phyloP scores from a whole-genome alignment of 441 rosid species.

The Viola pubescens region DNA sequence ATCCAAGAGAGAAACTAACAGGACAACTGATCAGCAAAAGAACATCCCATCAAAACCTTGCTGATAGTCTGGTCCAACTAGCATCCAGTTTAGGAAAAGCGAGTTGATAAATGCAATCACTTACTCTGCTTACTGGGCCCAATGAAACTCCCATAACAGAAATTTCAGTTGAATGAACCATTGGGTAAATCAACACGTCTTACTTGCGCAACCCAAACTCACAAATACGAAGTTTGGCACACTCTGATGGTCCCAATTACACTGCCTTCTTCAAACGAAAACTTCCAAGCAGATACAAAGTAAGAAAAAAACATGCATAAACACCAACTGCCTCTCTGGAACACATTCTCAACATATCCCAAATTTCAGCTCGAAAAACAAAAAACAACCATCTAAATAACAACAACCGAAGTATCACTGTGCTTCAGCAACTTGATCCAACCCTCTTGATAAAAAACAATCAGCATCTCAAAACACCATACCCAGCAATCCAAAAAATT shows the following conservation, averaged over 20 bases:
- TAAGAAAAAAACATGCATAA: too few species aligned
- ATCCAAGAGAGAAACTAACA: conserved; percentile 13
- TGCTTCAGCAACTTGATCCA: conserved; percentile 35
- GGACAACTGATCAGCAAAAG: conserved; percentile 4
- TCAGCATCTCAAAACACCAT: conserved; percentile 43
- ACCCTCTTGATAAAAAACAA: conserved; percentile 37
- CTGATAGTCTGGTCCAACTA: conserved; percentile 3
- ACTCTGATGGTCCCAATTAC: too few species aligned
- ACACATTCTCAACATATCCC: too few species aligned
- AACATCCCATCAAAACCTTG: background rate
- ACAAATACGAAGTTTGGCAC: too few species aligned
- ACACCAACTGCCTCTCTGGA: too few species aligned
- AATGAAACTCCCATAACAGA: background rate
- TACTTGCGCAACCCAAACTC: too few species aligned
- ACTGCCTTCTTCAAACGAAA: too few species aligned
- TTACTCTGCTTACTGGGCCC: too few species aligned
- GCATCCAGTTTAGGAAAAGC: background rate
- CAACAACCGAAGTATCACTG: conserved; percentile 25
- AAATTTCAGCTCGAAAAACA: background rate
- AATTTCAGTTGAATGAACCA: background rate
- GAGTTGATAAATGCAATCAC: background rate
- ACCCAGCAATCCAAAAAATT: conserved; percentile 23
- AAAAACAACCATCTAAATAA: background rate
- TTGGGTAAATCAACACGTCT: too few species aligned
- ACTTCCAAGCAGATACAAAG: too few species aligned